These are phyloP conservation scores for Zostera marina DNA, from an alignment of 116 monocot genomes.

Conservation along the genomic window DNA sequence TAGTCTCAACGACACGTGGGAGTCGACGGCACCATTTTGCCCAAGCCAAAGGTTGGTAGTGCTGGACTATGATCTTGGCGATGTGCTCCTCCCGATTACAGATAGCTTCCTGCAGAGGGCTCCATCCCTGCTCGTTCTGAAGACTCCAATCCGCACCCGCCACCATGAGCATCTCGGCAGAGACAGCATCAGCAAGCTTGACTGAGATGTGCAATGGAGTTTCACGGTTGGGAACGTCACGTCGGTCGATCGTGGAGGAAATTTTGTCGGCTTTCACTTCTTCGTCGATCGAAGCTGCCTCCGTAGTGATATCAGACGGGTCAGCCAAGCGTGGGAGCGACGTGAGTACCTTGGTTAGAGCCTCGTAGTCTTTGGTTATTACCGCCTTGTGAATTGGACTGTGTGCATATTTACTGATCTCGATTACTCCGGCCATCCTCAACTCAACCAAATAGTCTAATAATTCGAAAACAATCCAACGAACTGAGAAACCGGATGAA, in stretches of 20 bases:
- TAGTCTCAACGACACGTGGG: conserved; percentile 55
- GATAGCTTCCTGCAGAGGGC: conserved; percentile 90
- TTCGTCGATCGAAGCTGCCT: conserved; percentile 29
- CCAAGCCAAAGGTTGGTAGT: conserved; percentile 90
- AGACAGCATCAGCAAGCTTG: conserved; percentile 25
- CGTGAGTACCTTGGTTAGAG: conserved; percentile 23
- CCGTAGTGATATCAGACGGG: conserved; percentile 41
- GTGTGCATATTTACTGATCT: conserved; percentile 42
- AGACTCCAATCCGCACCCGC: conserved; percentile 92
- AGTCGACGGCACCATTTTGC: conserved; percentile 92
- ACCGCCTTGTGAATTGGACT: conserved; percentile 79
- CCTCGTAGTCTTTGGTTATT: conserved; percentile 37
- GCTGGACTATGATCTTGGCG: conserved; percentile 63
- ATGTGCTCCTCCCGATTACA: conserved; percentile 57
- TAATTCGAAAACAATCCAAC: too few relatives aligned
- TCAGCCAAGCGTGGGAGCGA: conserved; percentile 36
- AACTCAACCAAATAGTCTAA: too few relatives aligned
- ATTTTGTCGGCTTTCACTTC: conserved; percentile 37
- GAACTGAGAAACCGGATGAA: too few relatives aligned
- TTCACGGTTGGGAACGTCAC: conserved; percentile 55
- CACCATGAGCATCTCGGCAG: conserved; percentile 49
- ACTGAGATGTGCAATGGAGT: conserved; percentile 70
- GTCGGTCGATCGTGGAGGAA: conserved; percentile 46
- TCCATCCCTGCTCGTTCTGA: conserved; percentile 95
- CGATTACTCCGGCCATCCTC: conserved; percentile 26